Evolutionary conservation across 2,329 filamentous ascomycete genomes (phyloP), one percentile per base, ranked within the genome.

Genomic region (Penicillium sp.): DNA sequence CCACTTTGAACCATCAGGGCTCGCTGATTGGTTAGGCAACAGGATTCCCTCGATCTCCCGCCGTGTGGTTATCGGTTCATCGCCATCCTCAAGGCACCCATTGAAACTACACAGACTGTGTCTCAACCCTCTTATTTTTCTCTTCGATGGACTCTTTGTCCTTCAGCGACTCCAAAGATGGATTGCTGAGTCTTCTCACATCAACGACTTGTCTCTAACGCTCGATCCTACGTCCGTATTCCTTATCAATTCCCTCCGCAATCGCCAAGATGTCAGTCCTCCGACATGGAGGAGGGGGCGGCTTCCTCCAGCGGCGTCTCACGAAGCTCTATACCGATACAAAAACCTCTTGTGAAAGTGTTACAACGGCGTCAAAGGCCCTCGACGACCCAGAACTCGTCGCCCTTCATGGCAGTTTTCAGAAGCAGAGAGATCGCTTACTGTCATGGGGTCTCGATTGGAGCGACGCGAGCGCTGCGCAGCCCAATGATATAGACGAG

Each of bases 371-470:
- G 57, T 79, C 71, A 62, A 82, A 72, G 71, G 80, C 68, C 64
- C 67, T 72, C 46, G 75, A 77, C 49, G 73, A 76, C 48, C 82
- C 80, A 32, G 82, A 85, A 53, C 77, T 84, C 11, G 76, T 80
- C 22, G 77, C 79, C 27, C 73, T 87, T 36, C 81, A 86, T 60
- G 79, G 80, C 54, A 84, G 83, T 61, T 84, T 84, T 64, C 77
- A 82, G 54, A 85, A 84, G 50, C 84, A 88, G 65, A 84, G 85
- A 65, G 83, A 87, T 67, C 75, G 85, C 18, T 73, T 87, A 45
- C 78, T 86, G 39, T 81, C 84, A 31, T 88, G 85, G 85, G 85
- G 84, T 44, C 72, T 87, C 54, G 83, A 86, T 67, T 88, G 85
- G 85, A 85, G 79, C 68, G 84, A 87, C 66, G 83, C 81, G 55